These are phyloP conservation scores for Solanum hybrid DNA, from an alignment of 305 asterid species.

Conservation along the genomic window DNA sequence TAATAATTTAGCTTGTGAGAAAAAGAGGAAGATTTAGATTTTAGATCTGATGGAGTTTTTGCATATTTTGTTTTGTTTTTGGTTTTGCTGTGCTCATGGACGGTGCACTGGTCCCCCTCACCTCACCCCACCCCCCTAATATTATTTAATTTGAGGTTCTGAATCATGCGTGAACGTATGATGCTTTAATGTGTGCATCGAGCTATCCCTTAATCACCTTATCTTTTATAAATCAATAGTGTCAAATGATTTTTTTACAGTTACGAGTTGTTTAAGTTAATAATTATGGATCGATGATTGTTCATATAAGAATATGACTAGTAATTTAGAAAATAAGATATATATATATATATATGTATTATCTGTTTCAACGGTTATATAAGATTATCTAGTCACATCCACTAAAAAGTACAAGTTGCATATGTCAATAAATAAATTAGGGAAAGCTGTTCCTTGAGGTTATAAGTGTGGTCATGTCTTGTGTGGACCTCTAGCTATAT, in stretches of 20 bases:
- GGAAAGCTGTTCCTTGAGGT: not conserved
- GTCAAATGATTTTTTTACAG: not conserved
- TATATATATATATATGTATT: not conserved
- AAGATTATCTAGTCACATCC: not conserved
- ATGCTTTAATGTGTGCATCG: not conserved
- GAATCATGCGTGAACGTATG: not conserved
- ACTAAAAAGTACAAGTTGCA: not conserved
- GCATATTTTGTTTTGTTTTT: not conserved
- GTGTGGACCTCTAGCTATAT: not conserved
- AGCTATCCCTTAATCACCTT: not conserved
- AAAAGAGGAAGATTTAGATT: not conserved
- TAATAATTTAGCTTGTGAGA: not conserved
- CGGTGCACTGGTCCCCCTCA: slow-evolving; percentile 12
- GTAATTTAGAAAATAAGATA: not conserved
- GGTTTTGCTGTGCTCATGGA: slow-evolving; percentile 2
- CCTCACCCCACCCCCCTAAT: not conserved
- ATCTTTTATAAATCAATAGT: not conserved
- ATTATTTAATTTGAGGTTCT: not conserved
- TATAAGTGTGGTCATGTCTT: not conserved
- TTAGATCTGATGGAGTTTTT: not conserved
- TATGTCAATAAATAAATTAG: not conserved
- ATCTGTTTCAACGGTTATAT: not conserved
- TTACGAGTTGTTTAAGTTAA: not conserved
- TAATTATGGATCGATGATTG: not conserved
- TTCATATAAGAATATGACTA: not conserved